Percentiles rank a stretch among this genome's conserved stretches.
Evolutionary conservation across 176 grass and related monocot genomes (phyloP).

Genomic region (Musa acuminata): DNA sequence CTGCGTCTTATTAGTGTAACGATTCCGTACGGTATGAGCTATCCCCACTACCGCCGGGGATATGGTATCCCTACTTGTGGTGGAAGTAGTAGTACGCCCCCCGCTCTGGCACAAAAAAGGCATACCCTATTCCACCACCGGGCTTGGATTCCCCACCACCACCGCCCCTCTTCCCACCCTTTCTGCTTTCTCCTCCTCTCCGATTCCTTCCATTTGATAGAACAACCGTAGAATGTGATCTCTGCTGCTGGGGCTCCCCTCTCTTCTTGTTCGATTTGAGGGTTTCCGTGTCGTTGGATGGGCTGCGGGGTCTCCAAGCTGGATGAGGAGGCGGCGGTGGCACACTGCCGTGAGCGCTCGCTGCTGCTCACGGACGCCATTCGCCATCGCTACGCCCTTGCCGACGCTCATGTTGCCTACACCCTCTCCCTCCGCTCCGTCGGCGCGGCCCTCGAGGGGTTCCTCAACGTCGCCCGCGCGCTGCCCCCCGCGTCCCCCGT

Average conservation of each 20-base stretch:
- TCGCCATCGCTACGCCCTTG: conserved; percentile 60
- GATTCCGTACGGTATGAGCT: no score
- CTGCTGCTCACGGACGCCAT: conserved; percentile 56
- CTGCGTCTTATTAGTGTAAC: no score
- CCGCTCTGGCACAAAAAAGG: not conserved
- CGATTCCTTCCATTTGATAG: not conserved
- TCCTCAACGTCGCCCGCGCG: conserved; percentile 40
- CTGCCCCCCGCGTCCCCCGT: conserved; percentile 36
- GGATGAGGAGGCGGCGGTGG: conserved; percentile 66
- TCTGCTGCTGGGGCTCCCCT: not conserved
- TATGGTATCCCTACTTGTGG: no score
- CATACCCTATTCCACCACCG: not conserved
- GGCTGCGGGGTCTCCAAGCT: conserved; percentile 76
- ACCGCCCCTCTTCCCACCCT: not conserved
- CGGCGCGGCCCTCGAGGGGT: conserved; percentile 41
- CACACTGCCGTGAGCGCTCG: conserved; percentile 50
- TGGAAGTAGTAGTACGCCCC: no score
- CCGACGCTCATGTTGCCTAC: conserved; percentile 80
- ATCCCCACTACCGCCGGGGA: no score
- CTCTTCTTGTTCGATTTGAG: not conserved
- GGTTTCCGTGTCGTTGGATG: conserved; percentile 26
- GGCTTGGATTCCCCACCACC: no score
- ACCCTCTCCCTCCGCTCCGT: conserved; percentile 40
- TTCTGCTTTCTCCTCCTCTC: not conserved
- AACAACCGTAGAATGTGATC: not conserved